These are phyloP conservation scores for Plasmopara halstedii DNA, from an alignment of 352 stramenopile genomes.

Conservation along the genomic window DNA sequence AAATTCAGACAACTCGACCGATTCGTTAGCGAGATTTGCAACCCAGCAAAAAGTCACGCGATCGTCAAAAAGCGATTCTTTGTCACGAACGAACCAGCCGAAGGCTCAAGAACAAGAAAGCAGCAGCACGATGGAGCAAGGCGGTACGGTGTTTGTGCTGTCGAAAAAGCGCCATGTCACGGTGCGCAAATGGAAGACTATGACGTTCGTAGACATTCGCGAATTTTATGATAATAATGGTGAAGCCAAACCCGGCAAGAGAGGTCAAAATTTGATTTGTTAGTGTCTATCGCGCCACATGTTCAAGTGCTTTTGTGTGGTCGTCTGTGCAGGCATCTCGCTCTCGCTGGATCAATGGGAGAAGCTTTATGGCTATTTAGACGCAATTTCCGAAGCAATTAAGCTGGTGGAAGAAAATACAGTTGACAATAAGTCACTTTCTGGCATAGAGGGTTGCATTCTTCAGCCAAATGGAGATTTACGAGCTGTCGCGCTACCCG, in stretches of 20 bases:
- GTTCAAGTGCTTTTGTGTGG: not conserved
- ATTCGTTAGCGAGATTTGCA: conserved; percentile 8
- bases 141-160: conserved; percentile 40
- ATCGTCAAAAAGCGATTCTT: not conserved
- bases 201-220: conserved; percentile 57
- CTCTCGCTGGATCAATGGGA: conserved; percentile 48
- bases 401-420: conserved; percentile 37
- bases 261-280: conserved; percentile 27
- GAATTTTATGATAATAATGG: conserved; percentile 73
- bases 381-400: conserved; percentile 35
- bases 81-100: not conserved
- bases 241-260: conserved; percentile 57
- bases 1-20: conserved; percentile 11
- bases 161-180: conserved; percentile 50
- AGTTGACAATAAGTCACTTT: conserved; percentile 25
- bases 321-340: conserved; percentile 37
- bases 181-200: conserved; percentile 45
- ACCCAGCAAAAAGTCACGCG: conserved; percentile 15
- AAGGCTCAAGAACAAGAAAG: not conserved
- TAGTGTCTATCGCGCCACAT: not conserved
- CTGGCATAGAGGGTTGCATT: conserved; percentile 25
- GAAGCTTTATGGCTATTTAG: conserved; percentile 31
- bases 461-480: conserved; percentile 26
- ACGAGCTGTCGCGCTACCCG: conserved; percentile 42
- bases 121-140: conserved; percentile 7